These are phyloP conservation scores for Penicillium sp. DNA, from an alignment of 2,329 filamentous ascomycete genomes.

Conservation along the genomic window DNA sequence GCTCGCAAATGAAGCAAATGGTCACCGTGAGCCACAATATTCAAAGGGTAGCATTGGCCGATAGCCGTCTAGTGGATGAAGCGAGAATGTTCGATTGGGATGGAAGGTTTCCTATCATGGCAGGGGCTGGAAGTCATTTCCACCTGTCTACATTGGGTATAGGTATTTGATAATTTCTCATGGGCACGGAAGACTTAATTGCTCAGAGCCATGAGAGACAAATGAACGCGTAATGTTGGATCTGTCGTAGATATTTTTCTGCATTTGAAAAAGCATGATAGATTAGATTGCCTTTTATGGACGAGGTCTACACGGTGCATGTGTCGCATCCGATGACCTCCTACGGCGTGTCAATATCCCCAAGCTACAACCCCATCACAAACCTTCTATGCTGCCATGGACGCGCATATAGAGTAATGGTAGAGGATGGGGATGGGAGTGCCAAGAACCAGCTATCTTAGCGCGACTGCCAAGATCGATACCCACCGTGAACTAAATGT, in stretches of 20 bases:
- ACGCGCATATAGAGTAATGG: neutral
- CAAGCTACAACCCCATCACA: neutral
- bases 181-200: neutral
- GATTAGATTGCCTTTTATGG: neutral
- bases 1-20: neutral
- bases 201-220: no score
- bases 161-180: neutral
- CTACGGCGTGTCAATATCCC: neutral
- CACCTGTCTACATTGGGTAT: neutral
- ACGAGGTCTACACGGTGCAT: neutral
- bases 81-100: neutral
- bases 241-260: no score
- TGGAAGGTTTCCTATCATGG: neutral
- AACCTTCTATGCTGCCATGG: neutral
- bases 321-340: neutral
- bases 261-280: neutral
- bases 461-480: neutral
- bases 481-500: neutral
- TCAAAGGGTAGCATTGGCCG: neutral
- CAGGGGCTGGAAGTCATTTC: neutral
- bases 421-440: neutral
- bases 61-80: neutral
- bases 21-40: neutral
- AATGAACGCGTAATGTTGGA: no score
- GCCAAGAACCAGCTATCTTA: neutral